phyloP scores from a whole-genome alignment of 805 yeast species.

The Spathaspora boniae region DNA sequence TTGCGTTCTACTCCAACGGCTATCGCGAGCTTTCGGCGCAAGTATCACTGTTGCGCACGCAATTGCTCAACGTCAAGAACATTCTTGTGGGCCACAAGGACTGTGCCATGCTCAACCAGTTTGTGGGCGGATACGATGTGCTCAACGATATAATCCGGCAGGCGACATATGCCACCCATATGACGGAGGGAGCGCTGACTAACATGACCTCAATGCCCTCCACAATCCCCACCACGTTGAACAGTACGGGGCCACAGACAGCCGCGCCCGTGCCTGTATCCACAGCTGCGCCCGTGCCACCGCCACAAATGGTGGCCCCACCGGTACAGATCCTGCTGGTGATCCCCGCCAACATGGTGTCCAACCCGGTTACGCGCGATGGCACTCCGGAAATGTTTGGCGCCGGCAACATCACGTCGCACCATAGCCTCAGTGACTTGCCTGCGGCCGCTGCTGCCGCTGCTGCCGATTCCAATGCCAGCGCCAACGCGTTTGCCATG shows the following conservation, averaged over 20 bases:
- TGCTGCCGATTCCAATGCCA: neutral
- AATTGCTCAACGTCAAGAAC: constrained; percentile 47
- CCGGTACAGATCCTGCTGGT: neutral
- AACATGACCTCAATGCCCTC: constrained; percentile 32
- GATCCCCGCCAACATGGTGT: neutral
- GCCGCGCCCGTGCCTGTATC: constrained; percentile 9
- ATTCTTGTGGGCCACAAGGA: constrained; percentile 50
- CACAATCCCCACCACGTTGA: constrained; percentile 38
- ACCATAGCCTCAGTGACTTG: constrained; percentile 24
- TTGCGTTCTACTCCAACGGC: constrained; percentile 65
- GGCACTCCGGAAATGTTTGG: constrained; percentile 5
- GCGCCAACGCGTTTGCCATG: no score
- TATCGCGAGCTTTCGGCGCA: constrained; percentile 64
- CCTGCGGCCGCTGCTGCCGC: constrained; percentile 17
- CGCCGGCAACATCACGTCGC: constrained; percentile 13
- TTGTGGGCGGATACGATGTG: constrained; percentile 46
- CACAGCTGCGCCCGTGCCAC: constrained; percentile 7
- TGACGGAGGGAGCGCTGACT: constrained; percentile 19
- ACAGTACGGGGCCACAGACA: constrained; percentile 8
- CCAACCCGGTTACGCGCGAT: neutral
- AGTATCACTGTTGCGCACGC: constrained; percentile 56
- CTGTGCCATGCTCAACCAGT: constrained; percentile 37
- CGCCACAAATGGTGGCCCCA: constrained; percentile 6
- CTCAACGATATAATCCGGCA: constrained; percentile 41
- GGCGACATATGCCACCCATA: constrained; percentile 25